Percentiles rank a stretch among this genome's conserved stretches.
Conservation (phyloP, 345 rosid genomes). For the Clausena lansium region DNA sequence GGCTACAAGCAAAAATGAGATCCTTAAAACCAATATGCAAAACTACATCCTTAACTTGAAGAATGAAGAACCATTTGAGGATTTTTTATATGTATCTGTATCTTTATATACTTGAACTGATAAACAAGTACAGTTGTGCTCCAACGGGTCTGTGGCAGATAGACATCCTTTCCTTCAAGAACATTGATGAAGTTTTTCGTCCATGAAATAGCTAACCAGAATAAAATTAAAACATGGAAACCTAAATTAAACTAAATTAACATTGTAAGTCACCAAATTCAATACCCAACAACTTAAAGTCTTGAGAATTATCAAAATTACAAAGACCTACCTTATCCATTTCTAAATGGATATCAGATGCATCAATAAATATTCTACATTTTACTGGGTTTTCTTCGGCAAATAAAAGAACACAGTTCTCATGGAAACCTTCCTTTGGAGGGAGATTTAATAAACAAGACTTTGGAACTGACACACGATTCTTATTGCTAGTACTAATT, state of each 20-base stretch:
- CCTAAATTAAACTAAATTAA: slow-evolving; percentile 3
- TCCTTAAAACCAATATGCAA: not conserved
- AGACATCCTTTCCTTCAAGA: slow-evolving; percentile 1
- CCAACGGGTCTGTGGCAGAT: not conserved
- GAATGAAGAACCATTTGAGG: not conserved
- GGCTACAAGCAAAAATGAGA: not conserved
- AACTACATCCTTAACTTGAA: slow-evolving; percentile 3
- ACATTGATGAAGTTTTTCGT: slow-evolving; percentile 9
- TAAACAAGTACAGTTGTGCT: not conserved
- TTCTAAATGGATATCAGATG: slow-evolving; percentile 54
- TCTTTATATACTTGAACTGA: not conserved
- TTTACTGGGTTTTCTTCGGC: slow-evolving; percentile 37
- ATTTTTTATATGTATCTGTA: not conserved
- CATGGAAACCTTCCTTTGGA: slow-evolving; percentile 66
- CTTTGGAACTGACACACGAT: slow-evolving; percentile 49
- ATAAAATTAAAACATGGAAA: slow-evolving; percentile 2
- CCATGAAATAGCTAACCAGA: slow-evolving; percentile 2
- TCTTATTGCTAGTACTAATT: slow-evolving; percentile 22
- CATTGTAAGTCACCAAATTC: slow-evolving; percentile 50
- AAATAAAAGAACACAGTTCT: slow-evolving; percentile 44
- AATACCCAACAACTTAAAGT: slow-evolving; percentile 50
- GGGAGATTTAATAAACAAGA: slow-evolving; percentile 67
- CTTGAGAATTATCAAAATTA: slow-evolving; percentile 35
- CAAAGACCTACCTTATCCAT: slow-evolving; percentile 36
- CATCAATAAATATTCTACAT: slow-evolving; percentile 66